Evolutionary conservation across 495 filamentous ascomycete species (phyloP), one percentile per base, ranked within the genome.

Genomic region (Cryomyces minteri): DNA sequence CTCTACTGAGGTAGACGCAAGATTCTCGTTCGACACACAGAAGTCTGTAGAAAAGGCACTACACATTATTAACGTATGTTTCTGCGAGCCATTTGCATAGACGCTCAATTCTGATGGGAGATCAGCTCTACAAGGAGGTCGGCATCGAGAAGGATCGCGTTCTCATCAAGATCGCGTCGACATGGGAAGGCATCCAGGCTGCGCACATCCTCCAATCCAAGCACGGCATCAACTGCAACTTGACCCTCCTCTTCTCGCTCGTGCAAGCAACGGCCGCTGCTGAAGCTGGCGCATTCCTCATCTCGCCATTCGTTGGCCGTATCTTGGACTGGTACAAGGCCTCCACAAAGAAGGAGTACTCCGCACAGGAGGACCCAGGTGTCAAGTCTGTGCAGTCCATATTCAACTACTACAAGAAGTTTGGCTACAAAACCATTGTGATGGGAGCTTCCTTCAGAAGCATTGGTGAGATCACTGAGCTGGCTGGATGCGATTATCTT

Each of bases 381-480:
- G 90, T 99, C 67, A 79, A 87, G 72, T 86, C 80, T 55, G 92
- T 99, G 56, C 75, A 94, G 76, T 58, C 54, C 62, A 99, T 99
- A 73, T 99, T 82, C 81, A 93, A 99, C 73, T 99, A 99, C 82
- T 99, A 99, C 79, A 99, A 99, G 84, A 99, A 95, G 74, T 81
- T 72, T 66, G 86, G 82, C 58, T 95, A 99, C 77, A 88, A 90
- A 55, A 98, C 90, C 63, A 93, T 93, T 57, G 90, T 99, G 62
- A 99, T 99, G 90, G 90, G 90, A 59, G 90, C 90, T 51, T 94
- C 87, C 10, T 99, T 99, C 84, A 74, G 90, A 57, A 94, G 82
- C 69, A 66, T 69, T 44, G 90, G 90, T 51, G 90, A 99, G 71
- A 93, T 99, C 67, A 94, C 82, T 39, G 92, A 99, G 74, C 72